These are phyloP conservation scores for Termitomyces titanicus DNA, from an alignment of 768 basidiomycete genomes.

Conservation along the genomic window DNA sequence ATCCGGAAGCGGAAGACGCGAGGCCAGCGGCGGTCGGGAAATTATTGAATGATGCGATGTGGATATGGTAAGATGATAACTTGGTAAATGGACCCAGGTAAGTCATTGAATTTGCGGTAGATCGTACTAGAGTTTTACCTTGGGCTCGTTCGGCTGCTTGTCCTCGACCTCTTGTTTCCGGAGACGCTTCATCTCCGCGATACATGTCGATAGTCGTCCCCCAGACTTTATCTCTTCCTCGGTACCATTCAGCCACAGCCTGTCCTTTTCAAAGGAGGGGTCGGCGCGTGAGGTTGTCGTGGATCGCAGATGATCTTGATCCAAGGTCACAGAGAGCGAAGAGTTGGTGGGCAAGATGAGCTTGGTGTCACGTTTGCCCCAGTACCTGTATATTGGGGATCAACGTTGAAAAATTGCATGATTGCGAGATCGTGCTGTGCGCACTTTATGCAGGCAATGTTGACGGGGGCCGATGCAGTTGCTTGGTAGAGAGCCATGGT, in stretches of 20 bases:
- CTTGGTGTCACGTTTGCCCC: constrained; percentile 96
- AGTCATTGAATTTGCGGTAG: not conserved
- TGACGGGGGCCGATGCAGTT: constrained; percentile 90
- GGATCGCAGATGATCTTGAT: constrained; percentile 91
- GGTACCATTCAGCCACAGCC: constrained; percentile 92
- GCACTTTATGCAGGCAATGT: constrained; percentile 98
- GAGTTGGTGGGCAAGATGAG: constrained; percentile 97
- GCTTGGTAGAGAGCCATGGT: constrained; percentile 72
- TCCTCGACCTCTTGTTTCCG: constrained; percentile 72
- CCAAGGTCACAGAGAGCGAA: constrained; percentile 95
- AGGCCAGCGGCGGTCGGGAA: constrained; percentile 99
- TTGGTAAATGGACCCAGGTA: constrained; percentile 24
- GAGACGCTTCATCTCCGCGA: constrained; percentile 79
- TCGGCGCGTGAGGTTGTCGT: constrained; percentile 92
- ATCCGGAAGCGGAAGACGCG: constrained; percentile 94
- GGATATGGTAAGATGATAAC: constrained; percentile 72
- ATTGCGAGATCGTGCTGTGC: constrained; percentile 12
- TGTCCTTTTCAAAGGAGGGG: constrained; percentile 66
- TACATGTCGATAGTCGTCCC: constrained; percentile 80
- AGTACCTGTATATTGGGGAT: constrained; percentile 61
- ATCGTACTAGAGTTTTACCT: constrained; percentile 41
- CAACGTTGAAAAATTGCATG: constrained; percentile 1
- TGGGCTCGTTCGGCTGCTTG: constrained; percentile 56
- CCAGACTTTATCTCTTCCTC: constrained; percentile 85
- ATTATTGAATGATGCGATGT: constrained; percentile 95